Percentiles rank a stretch among this genome's conserved stretches.
These are phyloP conservation scores for Mycothermus thermophilus DNA, from an alignment of 495 filamentous ascomycete species.

Conservation along the genomic window DNA sequence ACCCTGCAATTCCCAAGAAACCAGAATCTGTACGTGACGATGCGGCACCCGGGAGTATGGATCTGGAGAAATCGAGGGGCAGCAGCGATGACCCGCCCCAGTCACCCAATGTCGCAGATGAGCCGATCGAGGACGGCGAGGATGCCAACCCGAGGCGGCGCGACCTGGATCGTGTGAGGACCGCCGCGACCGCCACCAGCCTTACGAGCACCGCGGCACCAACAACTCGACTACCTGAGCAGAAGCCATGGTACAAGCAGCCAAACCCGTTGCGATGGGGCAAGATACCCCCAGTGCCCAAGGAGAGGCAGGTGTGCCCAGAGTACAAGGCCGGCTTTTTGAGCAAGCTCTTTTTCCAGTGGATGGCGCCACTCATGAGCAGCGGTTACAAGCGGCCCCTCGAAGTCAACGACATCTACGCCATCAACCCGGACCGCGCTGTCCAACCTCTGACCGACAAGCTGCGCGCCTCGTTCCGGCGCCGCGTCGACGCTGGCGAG, in stretches of 20 bases:
- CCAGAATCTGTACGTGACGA: conserved; percentile 3
- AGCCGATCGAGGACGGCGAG: conserved; percentile 4
- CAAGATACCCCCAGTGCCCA: conserved; percentile 43
- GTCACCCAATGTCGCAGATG: conserved; percentile 1
- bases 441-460: conserved; percentile 51
- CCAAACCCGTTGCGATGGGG: conserved; percentile 52
- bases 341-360: conserved; percentile 48
- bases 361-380: conserved; percentile 57
- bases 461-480: conserved; percentile 51
- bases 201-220: conserved; percentile 15
- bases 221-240: conserved; percentile 17
- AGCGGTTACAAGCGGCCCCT: conserved; percentile 73
- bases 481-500: conserved; percentile 48
- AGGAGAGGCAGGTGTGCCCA: conserved; percentile 36
- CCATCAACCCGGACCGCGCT: conserved; percentile 66
- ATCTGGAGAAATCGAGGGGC: conserved; percentile 8
- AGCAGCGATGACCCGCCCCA: conserved; percentile 1
- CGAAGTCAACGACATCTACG: conserved; percentile 75
- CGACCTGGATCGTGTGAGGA: conserved; percentile 29
- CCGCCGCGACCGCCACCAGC: conserved; percentile 33
- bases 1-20: conserved; percentile 2
- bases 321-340: conserved; percentile 49
- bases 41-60: conserved; percentile 1
- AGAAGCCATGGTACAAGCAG: conserved; percentile 46
- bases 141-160: conserved; percentile 10